Percentiles rank a stretch among this genome's conserved stretches.
Conservation (phyloP, 1,284 basidiomycete genomes). For the Chiua sp. region DNA sequence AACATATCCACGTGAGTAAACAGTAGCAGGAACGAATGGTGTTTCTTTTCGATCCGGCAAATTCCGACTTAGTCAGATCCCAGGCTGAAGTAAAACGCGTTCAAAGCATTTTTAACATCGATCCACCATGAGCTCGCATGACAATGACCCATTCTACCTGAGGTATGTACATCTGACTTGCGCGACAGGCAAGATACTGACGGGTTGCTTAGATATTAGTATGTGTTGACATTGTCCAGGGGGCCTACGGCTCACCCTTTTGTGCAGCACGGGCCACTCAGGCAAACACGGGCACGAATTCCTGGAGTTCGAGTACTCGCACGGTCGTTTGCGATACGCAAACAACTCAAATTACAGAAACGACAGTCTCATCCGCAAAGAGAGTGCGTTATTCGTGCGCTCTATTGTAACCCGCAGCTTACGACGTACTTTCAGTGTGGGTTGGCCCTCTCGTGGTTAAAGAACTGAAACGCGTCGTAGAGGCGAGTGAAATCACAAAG, state of each 20-base stretch:
- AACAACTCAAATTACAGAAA: conserved; percentile 99
- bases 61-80: neutral
- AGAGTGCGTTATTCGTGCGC: conserved; percentile 68
- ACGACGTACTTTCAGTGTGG: conserved; percentile 73
- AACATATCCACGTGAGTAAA: conserved; percentile 27
- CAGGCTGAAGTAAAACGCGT: neutral
- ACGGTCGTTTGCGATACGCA: conserved; percentile 95
- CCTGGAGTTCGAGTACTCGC: conserved; percentile 97
- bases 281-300: conserved; percentile 98
- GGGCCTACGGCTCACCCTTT: conserved; percentile 3
- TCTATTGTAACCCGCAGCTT: neutral
- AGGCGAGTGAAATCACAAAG: conserved; percentile 96
- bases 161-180: conserved; percentile 53
- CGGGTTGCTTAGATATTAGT: conserved; percentile 81
- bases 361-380: conserved; percentile 97
- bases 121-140: conserved; percentile 52
- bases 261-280: conserved; percentile 86
- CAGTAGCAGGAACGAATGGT: neutral
- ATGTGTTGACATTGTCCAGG: conserved; percentile 36
- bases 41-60: conserved; percentile 17
- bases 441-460: conserved; percentile 90
- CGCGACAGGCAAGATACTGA: neutral
- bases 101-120: conserved; percentile 19
- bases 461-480: conserved; percentile 95
- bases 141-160: conserved; percentile 83